These are phyloP conservation scores for Colletotrichum sp. DNA, from an alignment of 2,329 filamentous ascomycete species.

Conservation along the genomic window DNA sequence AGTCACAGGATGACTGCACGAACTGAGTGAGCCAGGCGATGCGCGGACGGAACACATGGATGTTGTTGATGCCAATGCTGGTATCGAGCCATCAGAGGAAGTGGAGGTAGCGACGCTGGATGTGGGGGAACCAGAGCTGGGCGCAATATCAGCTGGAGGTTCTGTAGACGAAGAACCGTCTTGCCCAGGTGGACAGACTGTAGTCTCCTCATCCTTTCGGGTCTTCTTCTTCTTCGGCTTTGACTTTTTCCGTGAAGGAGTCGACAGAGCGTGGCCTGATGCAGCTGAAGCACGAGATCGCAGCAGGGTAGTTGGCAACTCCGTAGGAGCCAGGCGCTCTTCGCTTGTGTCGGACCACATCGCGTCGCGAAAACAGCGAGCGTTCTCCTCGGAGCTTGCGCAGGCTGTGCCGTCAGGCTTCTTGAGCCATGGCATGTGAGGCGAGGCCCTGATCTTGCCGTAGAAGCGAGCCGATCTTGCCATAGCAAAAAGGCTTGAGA, in stretches of 20 bases:
- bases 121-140: background rate
- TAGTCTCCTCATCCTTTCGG: no score
- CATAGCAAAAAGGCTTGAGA: background rate
- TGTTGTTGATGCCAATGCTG: background rate
- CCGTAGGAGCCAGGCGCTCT: background rate
- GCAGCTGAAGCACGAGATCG: no score
- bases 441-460: background rate
- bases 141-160: background rate
- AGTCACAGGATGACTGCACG: background rate
- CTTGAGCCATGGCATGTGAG: background rate
- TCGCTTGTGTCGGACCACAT: background rate
- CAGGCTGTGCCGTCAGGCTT: background rate
- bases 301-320: no score
- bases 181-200: no score
- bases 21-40: background rate
- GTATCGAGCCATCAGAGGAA: background rate
- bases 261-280: no score
- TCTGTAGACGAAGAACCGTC: no score
- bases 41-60: background rate
- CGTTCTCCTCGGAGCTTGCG: background rate
- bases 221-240: no score
- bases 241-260: no score
- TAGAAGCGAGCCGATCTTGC: background rate
- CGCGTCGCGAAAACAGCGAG: background rate
- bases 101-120: background rate